Conservation (phyloP, 352 stramenopile genomes). For the Phytophthora lateralis region DNA sequence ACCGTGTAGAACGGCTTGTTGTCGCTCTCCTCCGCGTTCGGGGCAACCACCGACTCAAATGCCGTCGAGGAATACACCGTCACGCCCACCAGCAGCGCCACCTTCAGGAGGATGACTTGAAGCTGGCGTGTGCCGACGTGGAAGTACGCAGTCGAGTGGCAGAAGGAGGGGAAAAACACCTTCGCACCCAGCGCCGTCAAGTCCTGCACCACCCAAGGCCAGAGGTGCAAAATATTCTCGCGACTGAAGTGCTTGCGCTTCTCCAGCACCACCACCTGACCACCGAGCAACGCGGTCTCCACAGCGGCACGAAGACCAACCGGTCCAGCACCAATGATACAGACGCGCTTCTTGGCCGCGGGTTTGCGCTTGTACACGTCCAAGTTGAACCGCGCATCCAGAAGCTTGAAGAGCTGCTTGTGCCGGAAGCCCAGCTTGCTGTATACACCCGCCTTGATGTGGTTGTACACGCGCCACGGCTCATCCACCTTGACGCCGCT, state of each 20-base stretch:
- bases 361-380: constrained; percentile 66
- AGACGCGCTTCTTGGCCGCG: constrained; percentile 71
- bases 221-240: constrained; percentile 87
- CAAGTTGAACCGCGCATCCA: constrained; percentile 58
- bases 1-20: constrained; percentile 76
- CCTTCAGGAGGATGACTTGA: constrained; percentile 86
- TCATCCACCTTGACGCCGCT: constrained; percentile 53
- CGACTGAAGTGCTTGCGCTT: constrained; percentile 84
- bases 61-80: constrained; percentile 66
- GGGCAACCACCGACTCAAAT: constrained; percentile 61
- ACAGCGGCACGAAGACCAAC: constrained; percentile 78
- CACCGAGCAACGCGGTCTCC: constrained; percentile 71
- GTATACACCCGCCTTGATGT: constrained; percentile 63
- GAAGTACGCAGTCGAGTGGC: constrained; percentile 84
- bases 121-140: constrained; percentile 87
- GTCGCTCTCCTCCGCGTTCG: constrained; percentile 57
- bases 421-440: constrained; percentile 74
- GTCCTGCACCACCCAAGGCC: constrained; percentile 85
- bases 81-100: constrained; percentile 74
- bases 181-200: constrained; percentile 81
- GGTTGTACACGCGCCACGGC: constrained; percentile 67
- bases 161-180: constrained; percentile 83
- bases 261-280: constrained; percentile 77
- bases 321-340: constrained; percentile 75
- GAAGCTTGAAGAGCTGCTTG: constrained; percentile 77